These are phyloP conservation scores for Pichiaceae sp. DNA, from an alignment of 1,139 yeast species.

Conservation along the genomic window DNA sequence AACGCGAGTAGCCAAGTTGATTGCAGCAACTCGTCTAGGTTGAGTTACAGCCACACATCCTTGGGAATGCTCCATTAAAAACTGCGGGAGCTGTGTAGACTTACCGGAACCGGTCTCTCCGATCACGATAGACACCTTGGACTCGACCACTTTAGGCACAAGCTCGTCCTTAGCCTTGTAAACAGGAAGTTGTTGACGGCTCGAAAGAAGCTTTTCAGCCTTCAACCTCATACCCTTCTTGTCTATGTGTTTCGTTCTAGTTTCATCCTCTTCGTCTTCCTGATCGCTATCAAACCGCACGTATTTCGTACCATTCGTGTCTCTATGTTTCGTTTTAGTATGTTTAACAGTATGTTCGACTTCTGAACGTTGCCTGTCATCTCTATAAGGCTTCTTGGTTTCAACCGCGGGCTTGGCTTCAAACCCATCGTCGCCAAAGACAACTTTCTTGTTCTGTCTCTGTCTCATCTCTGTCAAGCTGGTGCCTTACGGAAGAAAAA, in stretches of 20 bases:
- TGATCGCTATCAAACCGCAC: slow-evolving; percentile 17
- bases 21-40: slow-evolving; percentile 97
- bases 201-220: slow-evolving; percentile 39
- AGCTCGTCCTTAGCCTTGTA: slow-evolving; percentile 64
- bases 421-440: slow-evolving; percentile 9
- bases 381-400: no score
- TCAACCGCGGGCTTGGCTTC: no score
- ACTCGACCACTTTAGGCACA: slow-evolving; percentile 40
- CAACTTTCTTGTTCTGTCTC: slow-evolving; percentile 17
- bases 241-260: not conserved
- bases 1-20: slow-evolving; percentile 86
- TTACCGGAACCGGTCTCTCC: slow-evolving; percentile 99
- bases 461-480: no score
- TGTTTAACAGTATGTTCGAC: no score
- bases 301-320: slow-evolving; percentile 17
- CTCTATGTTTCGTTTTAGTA: no score
- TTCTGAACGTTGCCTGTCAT: no score
- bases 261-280: slow-evolving; percentile 7
- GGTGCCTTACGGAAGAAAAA: no score
- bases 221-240: slow-evolving; percentile 24
- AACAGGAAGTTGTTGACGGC: slow-evolving; percentile 63
- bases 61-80: slow-evolving; percentile 47
- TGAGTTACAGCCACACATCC: slow-evolving; percentile 79
- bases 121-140: slow-evolving; percentile 70
- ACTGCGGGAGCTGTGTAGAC: slow-evolving; percentile 95